Evolutionary conservation across 495 filamentous ascomycete genomes (phyloP).

Genomic region (Tuber brumale): DNA sequence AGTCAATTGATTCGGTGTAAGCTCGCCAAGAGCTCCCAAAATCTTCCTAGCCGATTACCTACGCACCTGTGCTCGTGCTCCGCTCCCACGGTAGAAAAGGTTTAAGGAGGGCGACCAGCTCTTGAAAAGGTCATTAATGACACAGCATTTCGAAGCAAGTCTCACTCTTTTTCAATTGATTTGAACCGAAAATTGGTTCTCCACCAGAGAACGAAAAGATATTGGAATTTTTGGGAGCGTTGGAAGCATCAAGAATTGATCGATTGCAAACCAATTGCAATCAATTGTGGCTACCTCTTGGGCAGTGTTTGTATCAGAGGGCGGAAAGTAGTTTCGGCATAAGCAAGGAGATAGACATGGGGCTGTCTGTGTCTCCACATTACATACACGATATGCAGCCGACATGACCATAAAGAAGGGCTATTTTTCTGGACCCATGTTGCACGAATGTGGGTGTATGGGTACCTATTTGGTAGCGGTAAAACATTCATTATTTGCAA

Average conservation of each 20-base stretch:
- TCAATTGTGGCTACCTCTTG: neutral
- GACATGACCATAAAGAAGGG: neutral
- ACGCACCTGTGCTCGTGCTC: neutral
- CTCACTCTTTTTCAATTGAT: slow-evolving; percentile 10
- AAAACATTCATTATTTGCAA: slow-evolving; percentile 22
- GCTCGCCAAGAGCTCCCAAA: slow-evolving; percentile 15
- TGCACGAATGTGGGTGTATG: neutral
- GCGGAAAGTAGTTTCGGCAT: neutral
- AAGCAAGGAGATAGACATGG: neutral
- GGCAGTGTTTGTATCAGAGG: neutral
- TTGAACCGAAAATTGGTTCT: slow-evolving; percentile 10
- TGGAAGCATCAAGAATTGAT: neutral
- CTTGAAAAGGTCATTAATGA: neutral
- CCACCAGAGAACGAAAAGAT: slow-evolving; percentile 1
- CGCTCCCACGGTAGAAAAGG: neutral
- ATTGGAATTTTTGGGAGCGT: neutral
- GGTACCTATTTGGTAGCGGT: slow-evolving; percentile 23
- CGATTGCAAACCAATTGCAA: neutral
- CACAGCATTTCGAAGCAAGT: slow-evolving; percentile 12
- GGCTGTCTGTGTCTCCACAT: neutral
- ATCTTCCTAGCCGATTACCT: neutral
- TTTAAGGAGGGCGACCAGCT: neutral
- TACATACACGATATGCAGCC: neutral
- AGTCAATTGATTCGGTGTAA: slow-evolving; percentile 13
- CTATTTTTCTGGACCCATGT: neutral